Percentiles rank a stretch among this genome's conserved stretches.
Evolutionary conservation across 2,329 filamentous ascomycete species (phyloP).

Genomic region (Huntiella decipiens): DNA sequence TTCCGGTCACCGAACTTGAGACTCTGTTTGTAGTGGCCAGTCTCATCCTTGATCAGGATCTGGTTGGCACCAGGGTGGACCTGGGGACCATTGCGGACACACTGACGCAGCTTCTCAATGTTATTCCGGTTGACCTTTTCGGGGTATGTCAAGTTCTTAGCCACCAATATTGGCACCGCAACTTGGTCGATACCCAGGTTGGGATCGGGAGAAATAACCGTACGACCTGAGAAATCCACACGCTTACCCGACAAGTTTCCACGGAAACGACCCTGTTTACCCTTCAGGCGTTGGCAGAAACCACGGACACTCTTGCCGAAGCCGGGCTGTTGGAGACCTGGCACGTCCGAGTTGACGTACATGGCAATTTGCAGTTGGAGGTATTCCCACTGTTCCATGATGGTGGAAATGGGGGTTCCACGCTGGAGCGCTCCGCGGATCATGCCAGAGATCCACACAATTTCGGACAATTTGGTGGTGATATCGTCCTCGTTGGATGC

Average conservation of each 20-base stretch:
- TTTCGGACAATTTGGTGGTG: conserved; percentile 91
- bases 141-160: conserved; percentile 89
- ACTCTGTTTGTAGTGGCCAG: conserved; percentile 48
- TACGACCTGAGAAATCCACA: conserved; percentile 94
- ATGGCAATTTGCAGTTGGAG: conserved; percentile 88
- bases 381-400: conserved; percentile 98
- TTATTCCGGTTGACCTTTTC: conserved; percentile 76
- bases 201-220: conserved; percentile 92
- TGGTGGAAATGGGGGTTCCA: conserved; percentile 66
- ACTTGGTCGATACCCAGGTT: conserved; percentile 89
- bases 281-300: conserved; percentile 88
- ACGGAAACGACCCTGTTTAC: conserved; percentile 91
- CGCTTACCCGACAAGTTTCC: conserved; percentile 95
- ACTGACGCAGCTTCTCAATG: conserved; percentile 56
- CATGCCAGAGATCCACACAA: conserved; percentile 77
- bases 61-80: conserved; percentile 79
- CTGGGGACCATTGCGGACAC: conserved; percentile 55
- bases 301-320: conserved; percentile 79
- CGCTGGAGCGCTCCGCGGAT: conserved; percentile 68
- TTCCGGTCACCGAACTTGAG: conserved; percentile 58
- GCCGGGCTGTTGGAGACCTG: conserved; percentile 73
- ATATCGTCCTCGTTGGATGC: conserved; percentile 93
- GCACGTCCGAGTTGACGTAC: conserved; percentile 94
- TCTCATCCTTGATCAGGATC: conserved; percentile 51
- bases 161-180: conserved; percentile 77